A percentile compares a stretch with the other conserved stretches of the same genome.
These are phyloP conservation scores for Colletotrichum cereale DNA, from an alignment of 2,329 filamentous ascomycete genomes.

Conservation along the genomic window DNA sequence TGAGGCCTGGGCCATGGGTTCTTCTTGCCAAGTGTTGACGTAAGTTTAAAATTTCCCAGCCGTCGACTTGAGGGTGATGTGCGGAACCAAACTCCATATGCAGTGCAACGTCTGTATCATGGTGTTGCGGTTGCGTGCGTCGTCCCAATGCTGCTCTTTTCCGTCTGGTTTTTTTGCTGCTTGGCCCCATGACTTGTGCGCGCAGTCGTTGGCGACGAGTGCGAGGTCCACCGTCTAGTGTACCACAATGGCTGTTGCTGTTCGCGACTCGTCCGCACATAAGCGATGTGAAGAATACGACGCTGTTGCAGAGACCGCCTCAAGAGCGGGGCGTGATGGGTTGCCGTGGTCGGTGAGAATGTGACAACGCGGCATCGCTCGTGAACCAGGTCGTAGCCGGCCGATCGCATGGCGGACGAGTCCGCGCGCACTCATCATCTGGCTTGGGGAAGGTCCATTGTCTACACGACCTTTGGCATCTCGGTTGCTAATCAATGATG, in stretches of 20 bases:
- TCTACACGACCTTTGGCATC: neutral
- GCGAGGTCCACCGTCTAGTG: constrained; percentile 5
- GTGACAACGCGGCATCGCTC: constrained; percentile 17
- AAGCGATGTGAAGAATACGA: constrained; percentile 39
- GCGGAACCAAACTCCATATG: neutral
- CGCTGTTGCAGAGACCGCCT: constrained; percentile 32
- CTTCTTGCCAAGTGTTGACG: constrained; percentile 16
- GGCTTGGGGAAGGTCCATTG: neutral
- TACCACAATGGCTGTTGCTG: constrained; percentile 3
- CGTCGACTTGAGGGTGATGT: neutral
- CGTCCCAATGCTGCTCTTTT: neutral
- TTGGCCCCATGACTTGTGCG: constrained; percentile 12
- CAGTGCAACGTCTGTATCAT: constrained; percentile 6
- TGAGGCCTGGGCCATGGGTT: constrained; percentile 25
- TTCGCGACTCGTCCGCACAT: constrained; percentile 27
- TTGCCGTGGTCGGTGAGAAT: constrained; percentile 20
- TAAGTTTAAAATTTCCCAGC: constrained; percentile 20
- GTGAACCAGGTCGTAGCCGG: constrained; percentile 28
- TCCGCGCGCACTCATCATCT: constrained; percentile 21
- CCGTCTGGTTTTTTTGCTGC: neutral
- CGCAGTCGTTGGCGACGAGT: neutral
- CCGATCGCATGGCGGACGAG: constrained; percentile 31
- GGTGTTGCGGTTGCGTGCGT: neutral
- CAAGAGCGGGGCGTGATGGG: constrained; percentile 17
- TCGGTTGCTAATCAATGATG: neutral